Evolutionary conservation across 768 basidiomycete genomes (phyloP).

Genomic region (Dentipellis fragilis): DNA sequence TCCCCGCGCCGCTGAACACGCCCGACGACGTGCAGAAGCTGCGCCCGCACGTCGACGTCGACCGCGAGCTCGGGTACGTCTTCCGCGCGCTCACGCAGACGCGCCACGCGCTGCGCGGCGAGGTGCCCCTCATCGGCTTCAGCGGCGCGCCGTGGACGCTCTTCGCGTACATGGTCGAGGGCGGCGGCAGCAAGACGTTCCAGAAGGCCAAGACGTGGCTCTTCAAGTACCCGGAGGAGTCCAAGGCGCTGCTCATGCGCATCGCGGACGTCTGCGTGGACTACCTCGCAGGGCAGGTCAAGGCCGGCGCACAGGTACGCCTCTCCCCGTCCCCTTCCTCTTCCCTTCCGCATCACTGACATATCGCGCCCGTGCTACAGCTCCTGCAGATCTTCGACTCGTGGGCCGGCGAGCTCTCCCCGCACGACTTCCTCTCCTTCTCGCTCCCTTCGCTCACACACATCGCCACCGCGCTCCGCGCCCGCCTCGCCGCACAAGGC

Average conservation of each 20-base stretch:
- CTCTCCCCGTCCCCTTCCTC: not conserved
- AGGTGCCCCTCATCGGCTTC: constrained; percentile 95
- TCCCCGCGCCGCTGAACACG: constrained; percentile 75
- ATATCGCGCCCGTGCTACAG: constrained; percentile 28
- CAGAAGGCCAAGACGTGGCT: constrained; percentile 93
- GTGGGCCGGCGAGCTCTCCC: constrained; percentile 88
- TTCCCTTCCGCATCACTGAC: not conserved
- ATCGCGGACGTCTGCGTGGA: constrained; percentile 89
- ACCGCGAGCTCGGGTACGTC: constrained; percentile 81
- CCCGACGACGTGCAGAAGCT: constrained; percentile 67
- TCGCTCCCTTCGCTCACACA: constrained; percentile 69
- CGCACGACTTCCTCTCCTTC: constrained; percentile 76
- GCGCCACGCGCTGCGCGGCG: constrained; percentile 60
- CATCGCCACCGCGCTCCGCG: constrained; percentile 63
- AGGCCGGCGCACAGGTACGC: constrained; percentile 90
- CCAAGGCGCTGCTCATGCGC: constrained; percentile 61
- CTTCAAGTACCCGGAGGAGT: constrained; percentile 81
- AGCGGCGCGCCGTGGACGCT: constrained; percentile 98
- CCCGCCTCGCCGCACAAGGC: constrained; percentile 39
- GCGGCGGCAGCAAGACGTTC: constrained; percentile 84
- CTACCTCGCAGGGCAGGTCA: constrained; percentile 85
- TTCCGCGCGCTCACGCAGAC: constrained; percentile 87
- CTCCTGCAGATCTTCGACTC: constrained; percentile 97
- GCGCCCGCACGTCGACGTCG: constrained; percentile 55
- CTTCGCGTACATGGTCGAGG: constrained; percentile 97